Conservation (phyloP, 2,329 filamentous ascomycete genomes). For the Periconia sp. region DNA sequence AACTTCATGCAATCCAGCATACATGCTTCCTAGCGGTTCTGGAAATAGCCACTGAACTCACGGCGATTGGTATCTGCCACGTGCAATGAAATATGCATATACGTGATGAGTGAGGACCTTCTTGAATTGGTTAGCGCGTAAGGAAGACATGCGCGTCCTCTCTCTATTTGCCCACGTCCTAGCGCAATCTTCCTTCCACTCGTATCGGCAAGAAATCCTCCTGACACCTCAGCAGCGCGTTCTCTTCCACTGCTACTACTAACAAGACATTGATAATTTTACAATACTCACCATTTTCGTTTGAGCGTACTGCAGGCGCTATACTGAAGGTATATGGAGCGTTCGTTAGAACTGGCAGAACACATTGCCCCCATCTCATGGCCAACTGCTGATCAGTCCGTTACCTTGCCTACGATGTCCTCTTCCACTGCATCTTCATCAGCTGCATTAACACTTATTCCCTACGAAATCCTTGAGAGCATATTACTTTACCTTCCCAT, state of each 20-base stretch:
- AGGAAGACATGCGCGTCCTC: neutral
- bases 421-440: neutral
- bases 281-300: neutral
- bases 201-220: neutral
- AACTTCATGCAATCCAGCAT: too few species aligned
- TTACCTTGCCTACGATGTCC: neutral
- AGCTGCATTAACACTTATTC: slow-evolving; percentile 1
- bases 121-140: neutral
- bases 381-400: neutral
- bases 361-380: neutral
- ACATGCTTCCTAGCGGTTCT: too few species aligned
- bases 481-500: slow-evolving; percentile 10
- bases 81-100: too few species aligned
- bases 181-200: neutral
- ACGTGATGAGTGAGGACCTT: too few species aligned
- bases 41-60: too few species aligned
- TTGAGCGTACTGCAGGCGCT: neutral
- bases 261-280: neutral
- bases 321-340: too few species aligned
- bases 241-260: neutral
- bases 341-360: neutral
- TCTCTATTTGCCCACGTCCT: neutral
- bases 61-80: too few species aligned
- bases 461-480: slow-evolving; percentile 10
- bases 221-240: neutral